Base-by-base conservation (phyloP, 75 land plant species). In the Cryptomeria japonica region DNA sequence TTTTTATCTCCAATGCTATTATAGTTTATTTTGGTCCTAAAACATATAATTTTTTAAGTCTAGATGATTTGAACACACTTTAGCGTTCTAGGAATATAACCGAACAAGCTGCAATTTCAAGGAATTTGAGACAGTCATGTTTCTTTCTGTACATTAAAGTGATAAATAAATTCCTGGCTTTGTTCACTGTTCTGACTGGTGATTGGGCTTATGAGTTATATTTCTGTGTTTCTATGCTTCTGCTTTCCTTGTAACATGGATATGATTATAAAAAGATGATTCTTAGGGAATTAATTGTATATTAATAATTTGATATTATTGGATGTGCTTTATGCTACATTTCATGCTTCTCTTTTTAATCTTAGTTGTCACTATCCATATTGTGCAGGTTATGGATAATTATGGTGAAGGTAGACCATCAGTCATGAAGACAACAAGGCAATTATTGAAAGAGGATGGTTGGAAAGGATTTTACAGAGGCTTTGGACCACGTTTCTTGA, bases 391-490 rank as follows among this genome's bases (percentile, higher is more conserved):
- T 19, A 91, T 97, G 90, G 95, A 95, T 88, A 87, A 92, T 75
- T 91, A 94, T 91, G 97, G 92, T 68, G 93, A 41, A 53, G 95
- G 95, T 41, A 92, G 93, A 80, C 98, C 99, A 64, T 94, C 99
- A 7, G 92, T 96, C 11, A 56, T 92, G n/a, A 93, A 93, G 87
- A 97, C 97, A 18, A 87, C 89, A 36, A 93, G 88, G 82, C 61
- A 82, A 39, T 90, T 97, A 11, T 87, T 97, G 16, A 88, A 91
- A 86, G 98, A 96, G 88, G 97, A 97, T 89, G 99, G 99, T 68
- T 97, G 96, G 98, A 86, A 91, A 87, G 99, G 99, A 61, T 93
- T 97, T 86, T 97, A 96, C 80, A 89, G 96, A 89, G 99, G 99
- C 16, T 92, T 97, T 89, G 96, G 97, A 84, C 99, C 99, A 2